Evolutionary conservation across 2,329 filamentous ascomycete species (phyloP).

Genomic region (Colletotrichum lindemuthianum): DNA sequence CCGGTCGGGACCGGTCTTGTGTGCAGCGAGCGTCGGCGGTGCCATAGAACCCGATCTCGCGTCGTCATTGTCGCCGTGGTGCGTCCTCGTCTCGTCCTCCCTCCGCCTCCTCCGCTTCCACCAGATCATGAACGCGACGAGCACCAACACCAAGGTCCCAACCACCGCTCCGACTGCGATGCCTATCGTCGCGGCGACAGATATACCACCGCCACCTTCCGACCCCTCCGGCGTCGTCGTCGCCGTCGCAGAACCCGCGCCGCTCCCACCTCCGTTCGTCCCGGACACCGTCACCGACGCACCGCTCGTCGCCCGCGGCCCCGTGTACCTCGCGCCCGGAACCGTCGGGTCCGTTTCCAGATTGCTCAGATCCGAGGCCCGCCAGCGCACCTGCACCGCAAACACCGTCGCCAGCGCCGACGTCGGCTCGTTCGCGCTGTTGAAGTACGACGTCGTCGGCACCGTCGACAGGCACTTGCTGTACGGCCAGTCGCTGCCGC

Average conservation of each 20-base stretch:
- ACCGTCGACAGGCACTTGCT: slow-evolving; percentile 36
- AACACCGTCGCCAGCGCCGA: slow-evolving; percentile 32
- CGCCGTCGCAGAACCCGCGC: neutral
- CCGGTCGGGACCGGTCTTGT: slow-evolving; percentile 13
- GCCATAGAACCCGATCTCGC: slow-evolving; percentile 2
- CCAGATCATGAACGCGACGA: slow-evolving; percentile 17
- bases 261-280: neutral
- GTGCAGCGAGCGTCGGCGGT: slow-evolving; percentile 17
- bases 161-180: slow-evolving; percentile 27
- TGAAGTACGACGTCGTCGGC: slow-evolving; percentile 22
- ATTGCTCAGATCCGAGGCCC: slow-evolving; percentile 34
- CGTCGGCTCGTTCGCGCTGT: slow-evolving; percentile 8
- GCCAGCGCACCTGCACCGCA: slow-evolving; percentile 39
- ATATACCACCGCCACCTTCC: slow-evolving; percentile 7
- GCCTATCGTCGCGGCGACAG: slow-evolving; percentile 21
- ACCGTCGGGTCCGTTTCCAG: slow-evolving; percentile 38
- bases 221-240: slow-evolving; percentile 7
- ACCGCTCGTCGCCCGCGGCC: slow-evolving; percentile 2
- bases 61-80: slow-evolving; percentile 5
- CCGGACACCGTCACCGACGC: slow-evolving; percentile 13
- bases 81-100: neutral
- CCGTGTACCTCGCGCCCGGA: slow-evolving; percentile 34
- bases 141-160: slow-evolving; percentile 17
- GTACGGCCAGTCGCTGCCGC: slow-evolving; percentile 15
- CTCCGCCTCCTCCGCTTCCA: slow-evolving; percentile 19